phyloP scores from a whole-genome alignment of 345 rosid species.

The Rubroshorea leprosula region DNA sequence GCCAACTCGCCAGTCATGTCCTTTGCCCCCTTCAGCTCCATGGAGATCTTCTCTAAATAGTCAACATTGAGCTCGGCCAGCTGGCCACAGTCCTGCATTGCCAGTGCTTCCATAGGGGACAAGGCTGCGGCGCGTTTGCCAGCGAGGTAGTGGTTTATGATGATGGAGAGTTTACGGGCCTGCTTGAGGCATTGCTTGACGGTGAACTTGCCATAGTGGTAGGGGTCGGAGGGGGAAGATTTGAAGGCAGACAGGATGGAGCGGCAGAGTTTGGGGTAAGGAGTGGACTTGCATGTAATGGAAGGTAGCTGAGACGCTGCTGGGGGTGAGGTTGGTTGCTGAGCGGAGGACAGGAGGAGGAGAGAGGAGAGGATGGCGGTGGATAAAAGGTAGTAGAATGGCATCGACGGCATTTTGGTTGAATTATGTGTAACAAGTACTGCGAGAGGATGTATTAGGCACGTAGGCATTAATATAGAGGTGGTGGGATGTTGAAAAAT shows the following conservation, averaged over 20 bases:
- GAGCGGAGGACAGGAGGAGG: constrained; percentile 26
- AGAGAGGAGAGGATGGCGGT: constrained; percentile 14
- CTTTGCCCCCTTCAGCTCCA: constrained; percentile 30
- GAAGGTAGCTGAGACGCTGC: constrained; percentile 19
- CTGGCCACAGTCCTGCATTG: constrained; percentile 47
- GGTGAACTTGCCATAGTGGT: constrained; percentile 49
- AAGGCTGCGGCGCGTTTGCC: constrained; percentile 9
- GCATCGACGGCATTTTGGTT: not conserved
- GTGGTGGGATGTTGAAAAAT: not conserved
- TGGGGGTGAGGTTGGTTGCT: not conserved
- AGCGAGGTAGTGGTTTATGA: constrained; percentile 23
- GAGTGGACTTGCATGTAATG: constrained; percentile 45
- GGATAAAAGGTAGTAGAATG: not conserved
- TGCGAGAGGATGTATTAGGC: not conserved
- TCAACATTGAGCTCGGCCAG: constrained; percentile 50
- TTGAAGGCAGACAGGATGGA: constrained; percentile 43
- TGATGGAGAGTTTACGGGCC: constrained; percentile 40
- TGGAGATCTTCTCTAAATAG: constrained; percentile 29
- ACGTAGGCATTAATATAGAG: not conserved
- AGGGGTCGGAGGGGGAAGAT: constrained; percentile 40
- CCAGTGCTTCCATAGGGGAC: constrained; percentile 25
- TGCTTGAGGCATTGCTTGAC: constrained; percentile 53
- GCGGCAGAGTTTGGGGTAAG: constrained; percentile 68
- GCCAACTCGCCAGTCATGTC: constrained; percentile 30
- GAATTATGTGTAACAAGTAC: not conserved